These are phyloP conservation scores for Cadophora gregata DNA, from an alignment of 2,329 filamentous ascomycete species.

Conservation along the genomic window DNA sequence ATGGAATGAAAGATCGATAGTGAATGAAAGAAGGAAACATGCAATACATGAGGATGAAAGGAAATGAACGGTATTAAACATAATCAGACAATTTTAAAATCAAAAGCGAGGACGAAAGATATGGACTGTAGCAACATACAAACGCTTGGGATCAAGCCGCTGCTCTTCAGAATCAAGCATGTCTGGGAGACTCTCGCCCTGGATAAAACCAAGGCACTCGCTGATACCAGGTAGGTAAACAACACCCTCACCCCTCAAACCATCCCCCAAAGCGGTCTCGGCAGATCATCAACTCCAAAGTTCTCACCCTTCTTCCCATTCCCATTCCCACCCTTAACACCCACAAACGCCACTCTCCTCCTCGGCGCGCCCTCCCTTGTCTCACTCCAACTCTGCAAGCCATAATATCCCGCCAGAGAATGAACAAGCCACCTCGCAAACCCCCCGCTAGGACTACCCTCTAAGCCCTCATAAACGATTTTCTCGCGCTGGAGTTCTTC, in stretches of 20 bases:
- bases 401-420: slow-evolving; percentile 38
- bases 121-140: too few relatives aligned
- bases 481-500: slow-evolving; percentile 64
- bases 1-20: too few relatives aligned
- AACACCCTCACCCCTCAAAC: slow-evolving; percentile 18
- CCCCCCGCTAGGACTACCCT: slow-evolving; percentile 75
- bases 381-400: slow-evolving; percentile 48
- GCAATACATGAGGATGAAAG: too few relatives aligned
- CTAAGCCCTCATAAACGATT: slow-evolving; percentile 81
- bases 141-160: too few relatives aligned
- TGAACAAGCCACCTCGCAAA: slow-evolving; percentile 70
- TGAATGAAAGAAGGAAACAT: too few relatives aligned
- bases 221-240: too few relatives aligned
- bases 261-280: slow-evolving; percentile 36
- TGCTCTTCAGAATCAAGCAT: too few relatives aligned
- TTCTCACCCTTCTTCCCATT: slow-evolving; percentile 47
- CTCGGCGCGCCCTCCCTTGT: slow-evolving; percentile 64
- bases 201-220: too few relatives aligned
- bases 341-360: slow-evolving; percentile 56
- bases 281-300: slow-evolving; percentile 30
- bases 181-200: too few relatives aligned
- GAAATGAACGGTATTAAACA: too few relatives aligned
- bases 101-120: too few relatives aligned
- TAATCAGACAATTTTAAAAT: too few relatives aligned
- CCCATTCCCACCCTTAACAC: slow-evolving; percentile 52